Evolutionary conservation across 345 rosid genomes (phyloP).

Genomic region (Euphorbia lathyris): DNA sequence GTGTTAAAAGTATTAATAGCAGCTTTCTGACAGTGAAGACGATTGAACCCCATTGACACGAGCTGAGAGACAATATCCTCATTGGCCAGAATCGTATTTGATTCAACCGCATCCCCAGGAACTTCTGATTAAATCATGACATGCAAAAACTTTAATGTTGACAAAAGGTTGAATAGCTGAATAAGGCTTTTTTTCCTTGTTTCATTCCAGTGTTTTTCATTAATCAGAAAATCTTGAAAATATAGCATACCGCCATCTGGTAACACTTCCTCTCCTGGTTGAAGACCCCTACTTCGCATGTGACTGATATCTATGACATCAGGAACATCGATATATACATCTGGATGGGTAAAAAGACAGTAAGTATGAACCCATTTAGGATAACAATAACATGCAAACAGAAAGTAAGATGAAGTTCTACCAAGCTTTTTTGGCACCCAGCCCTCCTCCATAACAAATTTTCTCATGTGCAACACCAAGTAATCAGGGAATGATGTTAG

Average conservation of each 20-base stretch:
- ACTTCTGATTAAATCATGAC: slow-evolving; percentile 34
- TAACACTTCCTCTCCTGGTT: slow-evolving; percentile 86
- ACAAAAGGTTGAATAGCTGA: not conserved
- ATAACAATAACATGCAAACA: slow-evolving; percentile 6
- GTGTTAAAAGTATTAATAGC: slow-evolving; percentile 75
- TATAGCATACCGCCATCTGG: slow-evolving; percentile 64
- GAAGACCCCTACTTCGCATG: slow-evolving; percentile 96
- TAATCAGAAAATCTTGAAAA: slow-evolving; percentile 1
- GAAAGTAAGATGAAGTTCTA: slow-evolving; percentile 27
- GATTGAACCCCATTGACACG: slow-evolving; percentile 85
- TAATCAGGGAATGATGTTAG: slow-evolving; percentile 95
- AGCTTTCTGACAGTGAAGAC: slow-evolving; percentile 92
- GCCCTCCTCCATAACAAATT: slow-evolving; percentile 92
- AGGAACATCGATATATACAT: slow-evolving; percentile 94
- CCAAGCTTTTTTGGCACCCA: slow-evolving; percentile 99
- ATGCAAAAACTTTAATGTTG: not conserved
- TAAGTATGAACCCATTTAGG: slow-evolving; percentile 9
- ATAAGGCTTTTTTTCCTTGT: not conserved
- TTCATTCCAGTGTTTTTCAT: not conserved
- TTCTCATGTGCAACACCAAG: slow-evolving; percentile 94
- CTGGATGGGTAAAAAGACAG: slow-evolving; percentile 33
- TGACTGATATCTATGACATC: slow-evolving; percentile 85
- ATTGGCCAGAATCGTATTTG: slow-evolving; percentile 56
- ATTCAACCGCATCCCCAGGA: slow-evolving; percentile 48
- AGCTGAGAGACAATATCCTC: slow-evolving; percentile 89